Conservation (phyloP, 768 basidiomycete species). For the Collybia nuda region DNA sequence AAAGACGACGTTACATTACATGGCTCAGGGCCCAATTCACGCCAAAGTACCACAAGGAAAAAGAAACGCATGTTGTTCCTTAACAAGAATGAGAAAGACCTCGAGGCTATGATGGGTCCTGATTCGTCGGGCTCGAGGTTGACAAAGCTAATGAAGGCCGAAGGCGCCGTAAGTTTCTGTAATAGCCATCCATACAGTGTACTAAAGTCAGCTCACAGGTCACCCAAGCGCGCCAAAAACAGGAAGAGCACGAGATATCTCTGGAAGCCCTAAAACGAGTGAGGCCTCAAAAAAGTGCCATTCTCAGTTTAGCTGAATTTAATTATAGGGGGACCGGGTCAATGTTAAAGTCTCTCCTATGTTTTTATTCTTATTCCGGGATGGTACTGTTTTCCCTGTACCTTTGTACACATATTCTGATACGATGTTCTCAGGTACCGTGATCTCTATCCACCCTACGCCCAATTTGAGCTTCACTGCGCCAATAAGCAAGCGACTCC, state of each 20-base stretch:
- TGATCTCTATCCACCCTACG: constrained; percentile 56
- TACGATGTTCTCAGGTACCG: constrained; percentile 38
- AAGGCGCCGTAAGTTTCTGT: constrained; percentile 1
- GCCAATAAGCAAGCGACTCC: constrained; percentile 58
- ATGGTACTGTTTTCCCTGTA: constrained; percentile 34
- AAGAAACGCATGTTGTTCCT: constrained; percentile 9
- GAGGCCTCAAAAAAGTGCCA: background rate
- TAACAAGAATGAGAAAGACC: constrained; percentile 7
- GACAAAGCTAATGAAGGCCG: constrained; percentile 9
- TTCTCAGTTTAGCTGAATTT: background rate
- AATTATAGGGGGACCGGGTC: constrained; percentile 44
- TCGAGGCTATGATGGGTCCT: constrained; percentile 12
- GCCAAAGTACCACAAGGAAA: constrained; percentile 2
- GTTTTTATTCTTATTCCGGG: constrained; percentile 63
- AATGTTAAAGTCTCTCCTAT: constrained; percentile 57
- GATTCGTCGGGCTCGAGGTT: constrained; percentile 11
- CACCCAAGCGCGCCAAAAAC: constrained; percentile 6
- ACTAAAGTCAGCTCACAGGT: constrained; percentile 9
- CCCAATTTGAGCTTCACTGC: constrained; percentile 44
- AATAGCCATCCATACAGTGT: background rate
- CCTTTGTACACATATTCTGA: background rate
- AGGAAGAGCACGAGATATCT: constrained; percentile 11
- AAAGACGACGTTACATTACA: constrained; percentile 11
- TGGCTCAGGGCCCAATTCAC: constrained; percentile 2
- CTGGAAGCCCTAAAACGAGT: constrained; percentile 20